Evolutionary conservation across 441 rosid genomes (phyloP), one percentile per base, ranked within the genome.

Genomic region (Isatis lusitanica): DNA sequence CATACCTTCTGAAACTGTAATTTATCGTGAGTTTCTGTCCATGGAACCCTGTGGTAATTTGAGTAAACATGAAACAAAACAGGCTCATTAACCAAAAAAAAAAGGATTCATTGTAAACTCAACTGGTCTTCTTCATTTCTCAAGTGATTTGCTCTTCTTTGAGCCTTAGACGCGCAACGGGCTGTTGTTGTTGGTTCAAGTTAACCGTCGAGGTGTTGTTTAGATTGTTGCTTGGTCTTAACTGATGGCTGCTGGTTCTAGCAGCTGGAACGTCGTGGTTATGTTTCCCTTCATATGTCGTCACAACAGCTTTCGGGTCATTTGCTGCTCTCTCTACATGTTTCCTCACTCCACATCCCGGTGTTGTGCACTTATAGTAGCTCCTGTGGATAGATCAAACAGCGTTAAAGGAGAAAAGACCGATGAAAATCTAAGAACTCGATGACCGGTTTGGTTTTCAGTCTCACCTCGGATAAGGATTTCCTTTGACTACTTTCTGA

Each of bases 211-310:
- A 78, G 46, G 55, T 62, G 73, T 83, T 71, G 74, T 78, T 76
- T 3, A 36, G 39, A 36, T 72, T 77, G 12, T 76, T 80, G 12
- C 73, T 80, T 36, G 78, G 74, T 72, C 78, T 83, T 57, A 55
- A 57, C 47, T 83, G 88, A 78, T 88, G 98, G 82, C 87, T 91
- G 65, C 90, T 86, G 28, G 77, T 80, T 82, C 80, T 87, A 50
- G 87, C 86, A 18, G 86, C 86, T 2, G 94, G 98, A 46, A 90
- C 73, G 21, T 88, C 86, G 13, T 93, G 98, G 76, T 87, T 90
- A 71, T 91, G 97, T 71, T 91, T 91, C 36, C 97, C 97, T 70
- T 88, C 96, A 0, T 93, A 93, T 3, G 98, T 87, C 42, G 98
- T 93, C 80, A 90, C 83, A 30, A 93, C 94, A 16, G 94, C 92